Evolutionary conservation across 441 rosid genomes (phyloP), one percentile per base, ranked within the genome.

Genomic region (Arabidopsis lyrata): DNA sequence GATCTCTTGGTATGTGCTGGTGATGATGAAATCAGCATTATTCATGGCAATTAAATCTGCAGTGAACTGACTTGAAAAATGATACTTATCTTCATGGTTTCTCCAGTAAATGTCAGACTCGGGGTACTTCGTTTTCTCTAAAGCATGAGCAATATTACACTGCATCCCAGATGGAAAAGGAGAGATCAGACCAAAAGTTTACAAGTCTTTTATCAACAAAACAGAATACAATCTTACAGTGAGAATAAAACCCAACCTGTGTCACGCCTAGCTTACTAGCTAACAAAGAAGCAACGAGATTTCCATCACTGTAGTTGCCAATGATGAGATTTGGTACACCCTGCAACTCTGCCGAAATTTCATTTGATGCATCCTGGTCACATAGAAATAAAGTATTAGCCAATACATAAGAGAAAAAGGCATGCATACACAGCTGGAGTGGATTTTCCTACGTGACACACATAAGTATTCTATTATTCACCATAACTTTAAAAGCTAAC

Each of bases 41-140:
- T 87, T 90, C 94, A 90, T 90, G 36, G 96, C 87, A 72, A 88
- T 81, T 8, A 87, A 82, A 73, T 90, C 91, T 66, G 94, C 88
- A 20, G 90, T 83, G 80, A 90, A 90, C 70, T 88, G 96, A 66
- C 90, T 76, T 58, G 89, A 70, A 60, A 90, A 90, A 49, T 87
- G 96, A 80, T 88, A 87, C 75, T 88, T 90, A 36, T 83, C 86
- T 15, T 90, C 92, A 36, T 53, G 82, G 60, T 83, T 81, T 73
- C 80, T 85, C 91, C 91, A 87, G 78, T 90, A 86, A 72, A 87
- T 77, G 76, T 90, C 92, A 20, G 92, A 90, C 76, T 90, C 90
- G 6, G 89, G 88, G 72, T 88, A 90, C 71, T 88, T 90, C 9
- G 87, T 86, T 82, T 90, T 87, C 87, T 88, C 90, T 83, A 85